Evolutionary conservation across 2,329 filamentous ascomycete species (phyloP), one percentile per base, ranked within the genome.

Genomic region (Dothideomycetes sp.): DNA sequence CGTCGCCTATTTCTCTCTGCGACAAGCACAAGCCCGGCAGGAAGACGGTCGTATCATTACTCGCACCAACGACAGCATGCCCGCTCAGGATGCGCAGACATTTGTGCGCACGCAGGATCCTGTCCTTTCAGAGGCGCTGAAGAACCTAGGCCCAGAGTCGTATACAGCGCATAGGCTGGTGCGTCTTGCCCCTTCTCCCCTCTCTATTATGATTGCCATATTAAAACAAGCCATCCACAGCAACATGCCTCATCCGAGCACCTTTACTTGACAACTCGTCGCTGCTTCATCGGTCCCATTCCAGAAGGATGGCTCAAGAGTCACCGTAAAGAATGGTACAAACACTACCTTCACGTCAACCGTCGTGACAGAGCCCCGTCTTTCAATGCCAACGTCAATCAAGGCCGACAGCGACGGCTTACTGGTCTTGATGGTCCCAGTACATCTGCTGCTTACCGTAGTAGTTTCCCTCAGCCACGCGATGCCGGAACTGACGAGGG

Each of bases 271-370:
- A 80, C 77, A 5, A 73, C 68, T 37, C 66, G 72, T 40, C 71
- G 77, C 40, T 72, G 71, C 58, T 81, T 81, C 58, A 76, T 81
- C 43, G 77, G 77, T 1, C 77, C 77, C 27, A 75, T 80, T 27
- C 77, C 77, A 33, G 72, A 75, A 49, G 75, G 73, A 41, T 81
- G 77, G 77, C 64, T 79, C 39, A 73, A 72, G 49, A 73, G 69
- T 44, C 72, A 79, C 54, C 66, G 75, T 38, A 76, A 75, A 49
- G 68, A 73, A 42, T 80, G 77, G 77, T 79, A 78, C 57, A 72
- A 63, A 48, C 59, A 65, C 49, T 65, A 69, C 47, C 53, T 67
- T 16, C 55, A 59, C 48, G 59, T 64, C 57, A 58, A 61, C 49
- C 59, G 65, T 50, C 63, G 61, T 40, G 61, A 55, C 24, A 61